Evolutionary conservation across 83 land plant genomes (phyloP).

Genomic region (Thuja plicata): DNA sequence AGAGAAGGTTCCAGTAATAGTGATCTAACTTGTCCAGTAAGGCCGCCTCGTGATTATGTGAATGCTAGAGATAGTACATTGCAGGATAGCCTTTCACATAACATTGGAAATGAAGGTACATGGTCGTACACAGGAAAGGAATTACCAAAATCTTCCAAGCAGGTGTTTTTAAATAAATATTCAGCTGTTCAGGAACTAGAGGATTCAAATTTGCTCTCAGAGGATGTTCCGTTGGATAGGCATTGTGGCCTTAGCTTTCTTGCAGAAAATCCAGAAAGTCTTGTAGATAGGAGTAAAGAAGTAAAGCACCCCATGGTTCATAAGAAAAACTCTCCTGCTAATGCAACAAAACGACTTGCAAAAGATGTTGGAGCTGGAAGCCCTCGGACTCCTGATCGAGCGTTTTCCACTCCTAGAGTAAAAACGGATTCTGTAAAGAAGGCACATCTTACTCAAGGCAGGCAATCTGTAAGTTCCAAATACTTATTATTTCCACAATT

Average conservation of each 20-base stretch:
- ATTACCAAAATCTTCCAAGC: background rate
- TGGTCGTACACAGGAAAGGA: conserved; percentile 3
- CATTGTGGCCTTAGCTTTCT: conserved; percentile 3
- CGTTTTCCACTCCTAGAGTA: background rate
- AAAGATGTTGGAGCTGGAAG: conserved; percentile 12
- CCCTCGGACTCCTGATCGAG: conserved; percentile 12
- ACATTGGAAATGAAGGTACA: conserved; percentile 9
- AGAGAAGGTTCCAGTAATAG: conserved; percentile 11
- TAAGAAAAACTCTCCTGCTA: conserved; percentile 7
- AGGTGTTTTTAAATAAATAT: background rate
- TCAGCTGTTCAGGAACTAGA: background rate
- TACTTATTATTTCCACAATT: background rate
- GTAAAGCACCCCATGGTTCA: background rate
- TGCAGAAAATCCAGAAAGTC: background rate
- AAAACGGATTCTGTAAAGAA: conserved; percentile 12
- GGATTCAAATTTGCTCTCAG: conserved; percentile 2
- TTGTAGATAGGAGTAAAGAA: background rate
- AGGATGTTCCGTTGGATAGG: background rate
- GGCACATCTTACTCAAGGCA: background rate
- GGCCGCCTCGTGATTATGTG: conserved; percentile 16
- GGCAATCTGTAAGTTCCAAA: conserved; percentile 15
- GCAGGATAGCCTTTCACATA: conserved; percentile 6
- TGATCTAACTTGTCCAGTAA: background rate
- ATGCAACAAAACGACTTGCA: conserved; percentile 6
- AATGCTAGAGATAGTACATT: conserved; percentile 11